A percentile compares a stretch with the other conserved stretches of the same genome.
These are phyloP conservation scores for Tuber borchii DNA, from an alignment of 495 filamentous ascomycete species.

Conservation along the genomic window DNA sequence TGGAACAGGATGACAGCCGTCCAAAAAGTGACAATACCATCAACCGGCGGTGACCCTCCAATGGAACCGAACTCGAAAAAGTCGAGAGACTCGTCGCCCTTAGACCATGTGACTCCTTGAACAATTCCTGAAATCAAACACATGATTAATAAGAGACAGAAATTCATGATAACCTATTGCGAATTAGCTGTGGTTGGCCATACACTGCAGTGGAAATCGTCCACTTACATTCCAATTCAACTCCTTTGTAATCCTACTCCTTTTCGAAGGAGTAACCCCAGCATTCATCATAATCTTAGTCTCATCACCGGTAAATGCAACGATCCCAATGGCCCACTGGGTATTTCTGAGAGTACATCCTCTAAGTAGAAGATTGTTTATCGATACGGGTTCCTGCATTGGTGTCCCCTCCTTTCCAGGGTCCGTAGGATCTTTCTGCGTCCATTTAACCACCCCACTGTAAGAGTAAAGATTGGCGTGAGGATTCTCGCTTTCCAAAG, in stretches of 20 bases:
- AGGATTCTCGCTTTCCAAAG: conserved; percentile 83
- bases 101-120: conserved; percentile 74
- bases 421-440: conserved; percentile 60
- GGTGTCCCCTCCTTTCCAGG: conserved; percentile 55
- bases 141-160: conserved; percentile 81
- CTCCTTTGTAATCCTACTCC: conserved; percentile 80
- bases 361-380: conserved; percentile 90
- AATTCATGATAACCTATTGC: conserved; percentile 67
- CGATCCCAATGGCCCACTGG: conserved; percentile 93
- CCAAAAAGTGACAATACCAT: conserved; percentile 95
- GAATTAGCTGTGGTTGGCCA: conserved; percentile 9
- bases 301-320: conserved; percentile 91
- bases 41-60: conserved; percentile 65
- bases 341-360: conserved; percentile 93
- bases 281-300: conserved; percentile 99
- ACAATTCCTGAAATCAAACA: conserved; percentile 80
- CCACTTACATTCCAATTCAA: conserved; percentile 83
- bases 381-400: conserved; percentile 87
- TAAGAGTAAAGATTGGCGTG: conserved; percentile 93
- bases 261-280: conserved; percentile 92
- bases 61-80: conserved; percentile 86
- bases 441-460: conserved; percentile 81
- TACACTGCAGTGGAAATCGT: neutral
- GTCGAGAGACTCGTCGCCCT: conserved; percentile 63
- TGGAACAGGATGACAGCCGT: conserved; percentile 91